These are phyloP conservation scores for Candida argentea DNA, from an alignment of 805 yeast species.

Conservation along the genomic window DNA sequence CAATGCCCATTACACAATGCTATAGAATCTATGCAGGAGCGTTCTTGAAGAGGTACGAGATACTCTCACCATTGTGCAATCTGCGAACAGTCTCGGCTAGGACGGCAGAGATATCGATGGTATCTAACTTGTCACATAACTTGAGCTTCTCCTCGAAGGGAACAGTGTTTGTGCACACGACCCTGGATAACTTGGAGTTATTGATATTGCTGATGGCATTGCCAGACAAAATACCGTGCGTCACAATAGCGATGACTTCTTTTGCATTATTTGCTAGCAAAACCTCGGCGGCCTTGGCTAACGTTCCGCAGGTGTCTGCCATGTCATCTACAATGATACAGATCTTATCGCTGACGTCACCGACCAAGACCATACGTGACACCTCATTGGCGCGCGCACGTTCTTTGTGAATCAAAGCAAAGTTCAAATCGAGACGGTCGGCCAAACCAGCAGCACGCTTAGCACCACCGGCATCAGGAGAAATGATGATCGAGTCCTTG, in stretches of 20 bases:
- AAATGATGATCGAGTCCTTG: conserved; percentile 60
- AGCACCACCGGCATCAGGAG: conserved; percentile 90
- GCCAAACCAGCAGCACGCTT: conserved; percentile 83
- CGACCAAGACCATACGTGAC: conserved; percentile 75
- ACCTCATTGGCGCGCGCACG: conserved; percentile 79
- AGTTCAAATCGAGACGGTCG: conserved; percentile 66
- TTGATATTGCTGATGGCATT: conserved; percentile 65
- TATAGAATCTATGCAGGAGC: conserved; percentile 31
- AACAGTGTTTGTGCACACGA: conserved; percentile 73
- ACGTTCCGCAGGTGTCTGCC: conserved; percentile 87
- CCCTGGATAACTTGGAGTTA: conserved; percentile 54
- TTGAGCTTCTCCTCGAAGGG: conserved; percentile 59
- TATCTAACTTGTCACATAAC: conserved; percentile 52
- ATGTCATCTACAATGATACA: conserved; percentile 79
- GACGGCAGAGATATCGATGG: conserved; percentile 63
- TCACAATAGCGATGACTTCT: conserved; percentile 70
- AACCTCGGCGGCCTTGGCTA: conserved; percentile 74
- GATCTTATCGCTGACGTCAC: conserved; percentile 67
- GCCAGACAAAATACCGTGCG: conserved; percentile 73
- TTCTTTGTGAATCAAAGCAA: conserved; percentile 80
- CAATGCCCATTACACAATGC: not conserved
- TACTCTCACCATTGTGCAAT: conserved; percentile 80
- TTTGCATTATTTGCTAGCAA: conserved; percentile 58
- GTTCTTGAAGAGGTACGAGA: conserved; percentile 66
- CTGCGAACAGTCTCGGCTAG: conserved; percentile 78